Conservation (phyloP, 495 filamentous ascomycete species). For the Lichenothelia convexa region DNA sequence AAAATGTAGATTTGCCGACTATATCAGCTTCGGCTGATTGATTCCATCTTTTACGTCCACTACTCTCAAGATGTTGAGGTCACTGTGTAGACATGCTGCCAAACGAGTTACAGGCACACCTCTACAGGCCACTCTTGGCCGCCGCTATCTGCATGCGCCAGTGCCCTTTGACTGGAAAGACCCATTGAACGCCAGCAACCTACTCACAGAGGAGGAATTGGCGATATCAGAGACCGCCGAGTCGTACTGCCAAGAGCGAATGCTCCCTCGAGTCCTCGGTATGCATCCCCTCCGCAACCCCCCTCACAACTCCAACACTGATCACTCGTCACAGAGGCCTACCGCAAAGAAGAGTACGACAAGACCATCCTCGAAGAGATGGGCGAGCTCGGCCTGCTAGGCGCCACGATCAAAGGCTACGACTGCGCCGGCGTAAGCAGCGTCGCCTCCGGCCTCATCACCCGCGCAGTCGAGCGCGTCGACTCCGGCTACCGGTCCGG, state of each 20-base stretch:
- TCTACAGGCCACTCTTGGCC: constrained; percentile 15
- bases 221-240: constrained; percentile 77
- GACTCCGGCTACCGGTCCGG: constrained; percentile 90
- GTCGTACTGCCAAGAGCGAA: constrained; percentile 76
- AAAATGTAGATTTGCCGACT: not conserved
- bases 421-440: constrained; percentile 86
- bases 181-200: constrained; percentile 51
- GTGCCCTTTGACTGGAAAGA: constrained; percentile 81
- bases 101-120: constrained; percentile 17
- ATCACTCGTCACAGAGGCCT: constrained; percentile 48
- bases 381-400: constrained; percentile 84
- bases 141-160: constrained; percentile 32
- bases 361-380: constrained; percentile 78
- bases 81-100: constrained; percentile 17
- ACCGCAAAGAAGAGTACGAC: constrained; percentile 87
- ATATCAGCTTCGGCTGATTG: too few relatives aligned
- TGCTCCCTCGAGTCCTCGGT: constrained; percentile 80
- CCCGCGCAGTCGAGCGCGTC: constrained; percentile 86
- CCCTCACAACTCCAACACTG: not conserved
- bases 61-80: constrained; percentile 22
- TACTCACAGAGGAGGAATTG: constrained; percentile 76
- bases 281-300: constrained; percentile 15
- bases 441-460: constrained; percentile 84
- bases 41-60: constrained; percentile 1
- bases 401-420: constrained; percentile 81